Evolutionary conservation across 257 asterid genomes (phyloP), one percentile per base, ranked within the genome.

Genomic region (Pogostemon cablin): DNA sequence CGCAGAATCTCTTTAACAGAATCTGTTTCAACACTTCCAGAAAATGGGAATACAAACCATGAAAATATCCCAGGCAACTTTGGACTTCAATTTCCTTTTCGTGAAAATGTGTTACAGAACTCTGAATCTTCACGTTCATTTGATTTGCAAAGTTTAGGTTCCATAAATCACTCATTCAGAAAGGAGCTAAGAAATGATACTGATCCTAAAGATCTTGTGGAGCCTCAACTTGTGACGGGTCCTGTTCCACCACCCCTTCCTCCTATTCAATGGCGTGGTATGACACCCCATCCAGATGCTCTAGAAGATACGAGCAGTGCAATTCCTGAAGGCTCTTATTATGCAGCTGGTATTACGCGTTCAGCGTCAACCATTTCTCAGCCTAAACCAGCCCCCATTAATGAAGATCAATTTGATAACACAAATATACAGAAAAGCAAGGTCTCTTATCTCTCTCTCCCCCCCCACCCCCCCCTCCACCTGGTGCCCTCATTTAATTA

Each of bases 321-420:
- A 38, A 50, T 50, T 42, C 32, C 76, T 75, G 83, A 84, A 61
- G 73, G 75, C 77, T 73, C 46, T n/a, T 55, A 76, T 64, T 70
- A 75, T 71, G 80, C 77, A 76, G 76, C 74, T 82, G 88, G 75
- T 59, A 64, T 68, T 68, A 75, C 68, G 49, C 84, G 72, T 72
- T 72, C 85, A 63, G 83, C 72, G 61, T 78, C 87, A 59, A 78
- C 86, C 34, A 59, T 84, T 68, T 82, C 90, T 69, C 91, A 86
- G 81, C 96, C 92, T 49, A 89, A 87, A 73, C 96, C 96, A 56
- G 92, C 93, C 58, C 93, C 93, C 4, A 67, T 82, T 39, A 78
- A 56, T 58, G 88, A 86, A 74, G 88, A 84, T 61, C 83, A 72
- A 77, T 55, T 54, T 72, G 88, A 78, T 66, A 57, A 65, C 68